phyloP scores from a whole-genome alignment of 768 basidiomycete species.

The Omphalotus guepiniiformis region DNA sequence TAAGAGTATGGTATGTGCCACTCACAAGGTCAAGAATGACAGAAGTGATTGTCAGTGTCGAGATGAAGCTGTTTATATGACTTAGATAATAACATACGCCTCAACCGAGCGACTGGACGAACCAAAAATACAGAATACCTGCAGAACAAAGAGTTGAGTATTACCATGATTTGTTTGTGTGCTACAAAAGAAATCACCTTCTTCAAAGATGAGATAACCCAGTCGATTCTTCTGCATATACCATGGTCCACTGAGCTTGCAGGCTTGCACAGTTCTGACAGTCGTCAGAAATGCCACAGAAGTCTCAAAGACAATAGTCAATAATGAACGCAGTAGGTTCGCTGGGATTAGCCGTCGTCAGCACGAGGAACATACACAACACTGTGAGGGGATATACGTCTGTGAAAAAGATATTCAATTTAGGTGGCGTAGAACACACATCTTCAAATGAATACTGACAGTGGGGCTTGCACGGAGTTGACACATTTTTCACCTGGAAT shows the following conservation, averaged over 20 bases:
- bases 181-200: neutral
- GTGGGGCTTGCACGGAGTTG: conserved; percentile 12
- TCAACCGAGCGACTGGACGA: neutral
- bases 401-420: too few relatives aligned
- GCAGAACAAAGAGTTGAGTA: neutral
- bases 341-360: too few relatives aligned
- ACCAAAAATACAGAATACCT: conserved; percentile 2
- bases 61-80: neutral
- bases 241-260: neutral
- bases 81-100: too few relatives aligned
- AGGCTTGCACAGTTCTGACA: conserved; percentile 15
- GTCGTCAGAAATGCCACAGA: conserved; percentile 12
- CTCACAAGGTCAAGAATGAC: conserved; percentile 4
- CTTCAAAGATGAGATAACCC: conserved; percentile 2
- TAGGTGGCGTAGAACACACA: neutral
- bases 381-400: neutral
- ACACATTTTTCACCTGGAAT: conserved; percentile 15
- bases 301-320: conserved; percentile 17
- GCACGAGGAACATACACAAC: neutral
- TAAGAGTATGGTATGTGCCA: neutral
- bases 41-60: conserved; percentile 2
- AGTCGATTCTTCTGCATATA: neutral
- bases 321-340: conserved; percentile 12
- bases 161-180: neutral
- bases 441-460: conserved; percentile 12